These are phyloP conservation scores for Cymbopogon citratus DNA, from an alignment of 176 grass and related monocot genomes.

Conservation along the genomic window DNA sequence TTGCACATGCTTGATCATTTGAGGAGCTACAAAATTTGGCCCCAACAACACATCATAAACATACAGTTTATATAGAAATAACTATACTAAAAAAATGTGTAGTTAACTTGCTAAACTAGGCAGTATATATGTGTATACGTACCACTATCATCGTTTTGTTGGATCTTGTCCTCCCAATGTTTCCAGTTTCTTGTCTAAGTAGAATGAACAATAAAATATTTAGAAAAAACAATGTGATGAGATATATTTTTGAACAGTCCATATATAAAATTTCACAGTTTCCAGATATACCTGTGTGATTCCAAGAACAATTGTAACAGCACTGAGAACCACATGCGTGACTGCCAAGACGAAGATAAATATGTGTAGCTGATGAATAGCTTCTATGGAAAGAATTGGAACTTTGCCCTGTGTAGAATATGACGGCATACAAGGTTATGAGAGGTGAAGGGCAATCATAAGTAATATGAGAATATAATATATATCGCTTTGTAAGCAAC, in stretches of 20 bases:
- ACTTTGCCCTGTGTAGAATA: conserved; percentile 53
- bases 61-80: not conserved
- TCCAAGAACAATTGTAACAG: conserved; percentile 63
- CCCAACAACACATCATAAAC: not conserved
- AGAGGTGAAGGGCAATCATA: not conserved
- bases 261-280: not conserved
- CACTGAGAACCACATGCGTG: conserved; percentile 72
- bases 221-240: not conserved
- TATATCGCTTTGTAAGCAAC: not conserved
- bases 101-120: not conserved
- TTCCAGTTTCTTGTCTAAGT: conserved; percentile 57
- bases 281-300: conserved; percentile 39
- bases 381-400: conserved; percentile 58
- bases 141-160: conserved; percentile 33
- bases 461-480: too few species aligned
- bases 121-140: not conserved
- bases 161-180: conserved; percentile 56
- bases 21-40: conserved; percentile 25
- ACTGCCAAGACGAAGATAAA: conserved; percentile 84
- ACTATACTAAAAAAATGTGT: not conserved
- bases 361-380: conserved; percentile 81
- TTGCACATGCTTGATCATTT: conserved; percentile 43
- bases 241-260: too few species aligned
- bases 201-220: not conserved
- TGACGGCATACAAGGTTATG: not conserved